A percentile compares a stretch with the other conserved stretches of the same genome.
phyloP scores from a whole-genome alignment of 164 flowering plant species.

The Dillenia suffruticosa region DNA sequence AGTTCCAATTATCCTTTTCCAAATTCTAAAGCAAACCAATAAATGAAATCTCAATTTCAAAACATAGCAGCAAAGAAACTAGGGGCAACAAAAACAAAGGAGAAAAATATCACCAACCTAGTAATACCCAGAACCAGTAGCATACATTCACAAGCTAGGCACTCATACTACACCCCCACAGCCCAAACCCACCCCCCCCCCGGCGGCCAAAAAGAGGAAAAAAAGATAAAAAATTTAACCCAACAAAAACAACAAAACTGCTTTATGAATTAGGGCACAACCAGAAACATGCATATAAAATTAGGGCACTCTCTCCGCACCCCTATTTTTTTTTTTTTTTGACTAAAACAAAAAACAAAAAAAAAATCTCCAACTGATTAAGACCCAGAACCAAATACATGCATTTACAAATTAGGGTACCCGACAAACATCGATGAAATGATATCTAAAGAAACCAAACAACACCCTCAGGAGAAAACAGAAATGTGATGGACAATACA shows the following conservation, averaged over 20 bases:
- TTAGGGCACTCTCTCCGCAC: background rate
- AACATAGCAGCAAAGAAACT: background rate
- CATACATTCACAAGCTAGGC: no score
- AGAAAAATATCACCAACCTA: background rate
- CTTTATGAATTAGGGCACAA: background rate
- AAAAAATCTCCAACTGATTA: background rate
- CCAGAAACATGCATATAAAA: background rate
- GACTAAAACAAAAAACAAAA: background rate
- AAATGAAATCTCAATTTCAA: constrained; percentile 2
- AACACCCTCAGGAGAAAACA: background rate
- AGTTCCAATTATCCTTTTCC: no score
- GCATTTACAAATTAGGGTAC: background rate
- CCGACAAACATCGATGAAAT: background rate
- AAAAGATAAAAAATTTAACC: constrained; percentile 1
- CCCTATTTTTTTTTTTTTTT: background rate
- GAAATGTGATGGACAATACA: no score
- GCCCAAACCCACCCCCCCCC: background rate
- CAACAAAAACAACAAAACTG: background rate
- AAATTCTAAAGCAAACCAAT: background rate
- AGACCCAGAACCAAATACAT: background rate
- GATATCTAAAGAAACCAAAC: background rate
- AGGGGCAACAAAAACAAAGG: background rate
- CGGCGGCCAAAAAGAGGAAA: no score
- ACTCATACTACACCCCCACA: background rate
- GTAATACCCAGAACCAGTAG: no score